Percentiles rank a stretch among this genome's conserved stretches.
Evolutionary conservation across 768 basidiomycete genomes (phyloP).

Genomic region (Suillus variegatus): DNA sequence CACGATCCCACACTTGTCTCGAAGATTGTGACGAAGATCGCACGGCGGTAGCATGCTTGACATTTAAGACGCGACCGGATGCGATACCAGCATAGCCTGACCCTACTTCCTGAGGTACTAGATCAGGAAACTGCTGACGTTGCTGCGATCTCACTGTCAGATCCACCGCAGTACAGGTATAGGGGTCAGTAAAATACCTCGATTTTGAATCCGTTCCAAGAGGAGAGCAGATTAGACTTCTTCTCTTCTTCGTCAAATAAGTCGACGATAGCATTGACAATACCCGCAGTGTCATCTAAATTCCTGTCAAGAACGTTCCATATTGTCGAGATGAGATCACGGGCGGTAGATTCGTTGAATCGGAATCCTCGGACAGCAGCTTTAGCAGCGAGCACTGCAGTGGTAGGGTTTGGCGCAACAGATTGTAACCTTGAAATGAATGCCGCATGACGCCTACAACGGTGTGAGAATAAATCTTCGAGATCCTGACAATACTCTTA

Average conservation of each 20-base stretch:
- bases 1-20: constrained; percentile 81
- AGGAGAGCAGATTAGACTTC: constrained; percentile 67
- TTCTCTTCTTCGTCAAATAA: constrained; percentile 85
- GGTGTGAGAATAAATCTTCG: constrained; percentile 2
- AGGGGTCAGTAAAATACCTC: constrained; percentile 51
- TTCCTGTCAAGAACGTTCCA: constrained; percentile 74
- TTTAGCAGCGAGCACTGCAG: constrained; percentile 62
- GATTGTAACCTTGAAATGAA: constrained; percentile 65
- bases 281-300: constrained; percentile 72
- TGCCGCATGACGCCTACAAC: constrained; percentile 60
- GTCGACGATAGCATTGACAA: constrained; percentile 74
- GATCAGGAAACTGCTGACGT: constrained; percentile 83
- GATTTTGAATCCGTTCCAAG: constrained; percentile 83
- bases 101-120: constrained; percentile 58
- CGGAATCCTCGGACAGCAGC: constrained; percentile 81
- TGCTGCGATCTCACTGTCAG: constrained; percentile 48
- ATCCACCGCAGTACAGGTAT: neutral
- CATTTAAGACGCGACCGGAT: constrained; percentile 80
- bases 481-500: constrained; percentile 32
- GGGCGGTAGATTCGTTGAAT: constrained; percentile 72
- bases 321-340: constrained; percentile 86
- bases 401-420: constrained; percentile 56
- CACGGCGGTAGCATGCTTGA: constrained; percentile 70
- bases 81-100: constrained; percentile 78
- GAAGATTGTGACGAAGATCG: constrained; percentile 58